Percentiles rank a stretch among this genome's conserved stretches.
These are phyloP conservation scores for Evansstolkia leycettana DNA, from an alignment of 495 filamentous ascomycete genomes.

Conservation along the genomic window DNA sequence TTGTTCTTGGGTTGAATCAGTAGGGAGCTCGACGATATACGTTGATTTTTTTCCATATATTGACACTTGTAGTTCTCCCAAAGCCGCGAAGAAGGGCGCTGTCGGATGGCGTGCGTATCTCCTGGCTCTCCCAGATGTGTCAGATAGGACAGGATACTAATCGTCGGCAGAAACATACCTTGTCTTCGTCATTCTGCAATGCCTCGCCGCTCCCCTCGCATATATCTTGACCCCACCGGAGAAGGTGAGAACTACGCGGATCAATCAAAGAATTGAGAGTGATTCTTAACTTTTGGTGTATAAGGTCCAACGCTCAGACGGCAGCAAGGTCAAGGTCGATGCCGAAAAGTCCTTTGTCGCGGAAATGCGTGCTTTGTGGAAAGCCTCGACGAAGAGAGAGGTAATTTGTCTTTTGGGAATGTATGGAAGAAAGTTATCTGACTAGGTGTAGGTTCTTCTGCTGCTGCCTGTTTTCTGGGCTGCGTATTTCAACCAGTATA, in stretches of 20 bases:
- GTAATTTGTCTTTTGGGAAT: too few species aligned
- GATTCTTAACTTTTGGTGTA: too few species aligned
- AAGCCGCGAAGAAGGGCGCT: conserved; percentile 14
- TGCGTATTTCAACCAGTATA: conserved; percentile 27
- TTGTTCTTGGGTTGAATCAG: conserved; percentile 49
- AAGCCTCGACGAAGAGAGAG: conserved; percentile 12
- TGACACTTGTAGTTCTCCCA: too few species aligned
- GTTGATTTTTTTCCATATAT: conserved; percentile 8
- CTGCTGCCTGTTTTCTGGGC: conserved; percentile 28
- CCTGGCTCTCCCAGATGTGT: too few species aligned
- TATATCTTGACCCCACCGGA: conserved; percentile 40
- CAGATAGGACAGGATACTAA: neutral
- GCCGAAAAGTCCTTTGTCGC: conserved; percentile 28
- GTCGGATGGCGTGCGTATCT: conserved; percentile 13
- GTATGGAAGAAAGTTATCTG: too few species aligned
- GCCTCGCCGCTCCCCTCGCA: conserved; percentile 37
- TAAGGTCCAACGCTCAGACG: conserved; percentile 43
- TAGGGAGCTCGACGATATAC: conserved; percentile 20
- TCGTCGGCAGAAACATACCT: conserved; percentile 32
- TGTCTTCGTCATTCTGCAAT: conserved; percentile 48
- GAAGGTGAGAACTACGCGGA: too few species aligned
- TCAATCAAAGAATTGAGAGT: too few species aligned
- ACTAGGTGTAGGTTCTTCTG: conserved; percentile 14
- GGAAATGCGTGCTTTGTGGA: conserved; percentile 21
- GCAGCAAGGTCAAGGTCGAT: conserved; percentile 36